Conservation (phyloP, 2,329 filamentous ascomycete genomes). For the Xylariaceae sp. region DNA sequence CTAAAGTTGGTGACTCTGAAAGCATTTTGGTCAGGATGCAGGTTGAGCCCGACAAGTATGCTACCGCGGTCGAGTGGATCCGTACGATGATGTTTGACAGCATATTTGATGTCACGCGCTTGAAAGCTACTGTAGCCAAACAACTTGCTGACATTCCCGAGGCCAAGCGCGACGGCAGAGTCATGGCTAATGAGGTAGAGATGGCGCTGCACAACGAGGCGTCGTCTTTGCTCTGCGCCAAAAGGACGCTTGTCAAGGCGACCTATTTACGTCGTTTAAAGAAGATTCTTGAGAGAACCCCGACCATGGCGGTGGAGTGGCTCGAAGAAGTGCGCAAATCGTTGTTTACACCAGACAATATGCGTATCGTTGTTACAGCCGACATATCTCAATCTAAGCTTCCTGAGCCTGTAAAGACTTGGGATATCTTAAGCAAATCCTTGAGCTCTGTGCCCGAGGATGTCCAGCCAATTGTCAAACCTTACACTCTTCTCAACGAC, state of each 20-base stretch:
- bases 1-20: conserved; percentile 72
- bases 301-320: conserved; percentile 70
- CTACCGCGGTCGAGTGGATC: conserved; percentile 77
- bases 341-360: conserved; percentile 80
- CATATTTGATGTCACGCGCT: conserved; percentile 71
- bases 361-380: conserved; percentile 80
- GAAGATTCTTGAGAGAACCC: conserved; percentile 74
- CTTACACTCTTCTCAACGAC: conserved; percentile 68
- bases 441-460: conserved; percentile 48
- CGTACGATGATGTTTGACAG: conserved; percentile 84
- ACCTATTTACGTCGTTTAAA: conserved; percentile 84
- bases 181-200: conserved; percentile 64
- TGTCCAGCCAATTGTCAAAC: conserved; percentile 68
- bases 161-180: conserved; percentile 78
- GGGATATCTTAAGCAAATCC: conserved; percentile 61
- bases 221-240: conserved; percentile 73
- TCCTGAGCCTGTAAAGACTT: conserved; percentile 71
- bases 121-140: conserved; percentile 69
- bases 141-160: conserved; percentile 90
- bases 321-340: conserved; percentile 73
- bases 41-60: conserved; percentile 85
- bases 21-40: conserved; percentile 79
- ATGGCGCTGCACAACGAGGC: conserved; percentile 78
- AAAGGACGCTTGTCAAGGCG: conserved; percentile 79
- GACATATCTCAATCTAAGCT: conserved; percentile 68